A percentile compares a stretch with the other conserved stretches of the same genome.
Evolutionary conservation across 345 rosid species (phyloP).

Genomic region (Clausena lansium): DNA sequence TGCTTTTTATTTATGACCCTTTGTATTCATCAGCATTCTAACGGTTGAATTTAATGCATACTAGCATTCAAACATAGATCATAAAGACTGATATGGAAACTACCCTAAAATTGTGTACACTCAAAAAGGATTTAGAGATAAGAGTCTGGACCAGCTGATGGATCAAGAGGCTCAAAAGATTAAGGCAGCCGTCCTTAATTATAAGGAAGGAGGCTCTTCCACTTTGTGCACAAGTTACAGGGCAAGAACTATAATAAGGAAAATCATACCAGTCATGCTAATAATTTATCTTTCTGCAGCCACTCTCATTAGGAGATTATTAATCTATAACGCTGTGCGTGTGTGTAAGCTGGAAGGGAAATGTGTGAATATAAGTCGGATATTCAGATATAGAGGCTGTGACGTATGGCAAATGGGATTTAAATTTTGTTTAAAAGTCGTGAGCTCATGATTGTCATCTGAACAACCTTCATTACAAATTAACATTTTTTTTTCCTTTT

Average conservation of each 20-base stretch:
- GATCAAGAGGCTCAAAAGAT: not conserved
- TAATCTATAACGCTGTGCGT: not conserved
- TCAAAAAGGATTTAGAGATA: not conserved
- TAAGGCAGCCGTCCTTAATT: not conserved
- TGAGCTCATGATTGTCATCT: constrained; percentile 14
- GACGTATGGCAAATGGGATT: not conserved
- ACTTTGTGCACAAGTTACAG: not conserved
- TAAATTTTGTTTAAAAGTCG: not conserved
- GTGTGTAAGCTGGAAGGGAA: not conserved
- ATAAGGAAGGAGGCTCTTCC: not conserved
- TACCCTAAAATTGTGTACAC: not conserved
- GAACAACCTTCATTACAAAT: constrained; percentile 5
- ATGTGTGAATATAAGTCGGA: not conserved
- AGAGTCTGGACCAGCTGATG: not conserved
- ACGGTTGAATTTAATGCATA: no score
- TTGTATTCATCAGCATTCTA: no score
- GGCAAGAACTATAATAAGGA: not conserved
- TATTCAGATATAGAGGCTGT: not conserved
- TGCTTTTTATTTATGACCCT: no score
- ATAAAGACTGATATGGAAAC: not conserved
- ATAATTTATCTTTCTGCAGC: not conserved
- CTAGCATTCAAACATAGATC: no score
- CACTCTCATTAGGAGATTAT: not conserved
- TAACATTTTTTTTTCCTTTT: not conserved
- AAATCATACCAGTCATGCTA: no score